Evolutionary conservation across 768 basidiomycete genomes (phyloP).

Genomic region (Auricularia cornea): DNA sequence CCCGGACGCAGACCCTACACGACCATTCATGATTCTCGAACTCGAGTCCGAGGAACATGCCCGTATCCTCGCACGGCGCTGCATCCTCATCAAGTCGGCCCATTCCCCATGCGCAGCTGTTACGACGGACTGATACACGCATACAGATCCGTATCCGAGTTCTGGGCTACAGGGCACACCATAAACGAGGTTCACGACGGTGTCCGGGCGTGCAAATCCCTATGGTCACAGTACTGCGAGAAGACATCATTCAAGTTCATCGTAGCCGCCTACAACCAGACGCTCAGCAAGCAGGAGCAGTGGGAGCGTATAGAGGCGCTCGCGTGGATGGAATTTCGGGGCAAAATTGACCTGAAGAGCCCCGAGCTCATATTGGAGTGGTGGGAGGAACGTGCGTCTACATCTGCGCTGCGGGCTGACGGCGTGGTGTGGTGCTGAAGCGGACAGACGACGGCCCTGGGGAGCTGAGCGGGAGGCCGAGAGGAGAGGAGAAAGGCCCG

Average conservation of each 20-base stretch:
- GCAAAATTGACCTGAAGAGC: conserved; percentile 71
- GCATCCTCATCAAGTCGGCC: conserved; percentile 71
- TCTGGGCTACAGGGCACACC: conserved; percentile 59
- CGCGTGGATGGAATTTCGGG: conserved; percentile 73
- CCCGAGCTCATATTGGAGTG: conserved; percentile 67
- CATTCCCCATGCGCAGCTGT: neutral
- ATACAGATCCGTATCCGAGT: conserved; percentile 67
- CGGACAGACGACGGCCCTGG: conserved; percentile 34
- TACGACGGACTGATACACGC: no score
- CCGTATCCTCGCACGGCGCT: conserved; percentile 59
- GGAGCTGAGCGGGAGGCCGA: conserved; percentile 28
- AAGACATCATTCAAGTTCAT: conserved; percentile 76
- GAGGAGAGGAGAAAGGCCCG: conserved; percentile 48
- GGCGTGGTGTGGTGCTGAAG: conserved; percentile 4
- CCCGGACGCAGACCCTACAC: conserved; percentile 41
- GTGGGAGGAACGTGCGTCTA: conserved; percentile 77
- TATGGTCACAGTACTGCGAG: conserved; percentile 51
- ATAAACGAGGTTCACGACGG: conserved; percentile 64
- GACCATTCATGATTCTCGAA: conserved; percentile 68
- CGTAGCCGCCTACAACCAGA: conserved; percentile 66
- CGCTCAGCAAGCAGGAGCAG: conserved; percentile 60
- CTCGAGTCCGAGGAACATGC: conserved; percentile 70
- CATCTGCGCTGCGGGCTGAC: neutral
- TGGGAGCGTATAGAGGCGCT: conserved; percentile 68
- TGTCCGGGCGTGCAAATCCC: conserved; percentile 33